A percentile compares a stretch with the other conserved stretches of the same genome.
These are phyloP conservation scores for Erythrophleum fordii DNA, from an alignment of 306 rosid species.

Conservation along the genomic window DNA sequence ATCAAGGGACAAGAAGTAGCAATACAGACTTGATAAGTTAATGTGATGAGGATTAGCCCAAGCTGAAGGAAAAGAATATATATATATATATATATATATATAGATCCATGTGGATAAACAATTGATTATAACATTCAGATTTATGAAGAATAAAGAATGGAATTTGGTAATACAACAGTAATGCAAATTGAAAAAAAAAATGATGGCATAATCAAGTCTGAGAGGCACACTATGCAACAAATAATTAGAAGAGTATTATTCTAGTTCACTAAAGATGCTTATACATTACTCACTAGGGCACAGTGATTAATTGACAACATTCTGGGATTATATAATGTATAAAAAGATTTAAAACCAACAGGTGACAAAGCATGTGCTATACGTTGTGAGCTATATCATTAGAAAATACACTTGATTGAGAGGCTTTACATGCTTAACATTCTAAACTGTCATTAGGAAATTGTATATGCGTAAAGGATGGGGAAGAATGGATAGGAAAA, in stretches of 20 bases:
- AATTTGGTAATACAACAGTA: constrained; percentile 45
- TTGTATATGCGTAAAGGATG: not conserved
- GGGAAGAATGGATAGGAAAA: constrained; percentile 31
- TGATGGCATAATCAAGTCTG: not conserved
- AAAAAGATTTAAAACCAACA: constrained; percentile 6
- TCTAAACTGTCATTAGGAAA: constrained; percentile 4
- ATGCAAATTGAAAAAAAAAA: not conserved
- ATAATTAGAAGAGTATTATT: constrained; percentile 7
- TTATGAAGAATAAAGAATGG: constrained; percentile 18
- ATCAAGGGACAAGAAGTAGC: constrained; percentile 30
- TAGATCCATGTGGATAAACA: constrained; percentile 38
- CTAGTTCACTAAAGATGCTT: constrained; percentile 16
- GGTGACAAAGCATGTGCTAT: constrained; percentile 25
- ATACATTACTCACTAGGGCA: constrained; percentile 11
- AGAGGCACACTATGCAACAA: not conserved
- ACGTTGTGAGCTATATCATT: constrained; percentile 28
- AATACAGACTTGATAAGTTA: constrained; percentile 46
- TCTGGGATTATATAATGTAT: constrained; percentile 5
- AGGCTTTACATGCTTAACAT: constrained; percentile 36
- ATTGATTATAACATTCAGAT: not conserved
- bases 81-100: constrained; percentile 35
- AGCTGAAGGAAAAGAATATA: constrained; percentile 51
- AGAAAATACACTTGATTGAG: constrained; percentile 34
- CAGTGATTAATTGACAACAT: constrained; percentile 19
- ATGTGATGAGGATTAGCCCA: constrained; percentile 49